Conservation (phyloP, 1,284 basidiomycete genomes). For the Cryptococcus neoformans region DNA sequence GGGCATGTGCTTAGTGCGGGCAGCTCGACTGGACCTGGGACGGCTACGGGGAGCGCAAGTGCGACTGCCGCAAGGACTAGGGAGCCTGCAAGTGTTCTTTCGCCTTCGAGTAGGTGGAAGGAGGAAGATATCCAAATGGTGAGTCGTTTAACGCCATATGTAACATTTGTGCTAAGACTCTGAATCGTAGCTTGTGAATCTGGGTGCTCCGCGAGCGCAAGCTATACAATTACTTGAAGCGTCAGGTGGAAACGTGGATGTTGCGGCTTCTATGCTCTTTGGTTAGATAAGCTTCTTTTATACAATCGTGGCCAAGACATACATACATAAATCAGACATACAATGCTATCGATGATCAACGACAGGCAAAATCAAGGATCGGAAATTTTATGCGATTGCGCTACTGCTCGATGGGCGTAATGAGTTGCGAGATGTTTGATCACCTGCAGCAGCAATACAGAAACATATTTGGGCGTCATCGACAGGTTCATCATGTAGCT, state of each 20-base stretch:
- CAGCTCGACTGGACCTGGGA: conserved; percentile 13
- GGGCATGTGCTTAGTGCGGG: conserved; percentile 12
- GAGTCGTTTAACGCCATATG: neutral
- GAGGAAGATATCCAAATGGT: conserved; percentile 37
- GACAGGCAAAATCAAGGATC: too few species aligned
- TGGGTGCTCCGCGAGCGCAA: conserved; percentile 71
- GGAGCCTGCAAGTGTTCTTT: conserved; percentile 1
- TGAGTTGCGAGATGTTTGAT: too few species aligned
- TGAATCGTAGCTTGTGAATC: conserved; percentile 57
- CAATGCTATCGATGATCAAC: neutral
- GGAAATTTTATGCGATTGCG: too few species aligned
- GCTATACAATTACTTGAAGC: conserved; percentile 75
- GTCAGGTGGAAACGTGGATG: conserved; percentile 78
- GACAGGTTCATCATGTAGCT: too few species aligned
- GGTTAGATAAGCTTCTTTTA: conserved; percentile 34
- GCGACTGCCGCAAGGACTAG: neutral
- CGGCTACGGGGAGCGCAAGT: neutral
- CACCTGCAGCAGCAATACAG: too few species aligned
- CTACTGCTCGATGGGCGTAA: too few species aligned
- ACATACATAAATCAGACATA: neutral
- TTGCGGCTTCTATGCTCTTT: conserved; percentile 85
- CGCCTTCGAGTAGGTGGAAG: neutral
- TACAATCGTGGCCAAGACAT: neutral
- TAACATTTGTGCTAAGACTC: neutral
- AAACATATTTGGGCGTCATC: too few species aligned